phyloP scores from a whole-genome alignment of 176 grass and related monocot species.

The Phoenix roebelenii region DNA sequence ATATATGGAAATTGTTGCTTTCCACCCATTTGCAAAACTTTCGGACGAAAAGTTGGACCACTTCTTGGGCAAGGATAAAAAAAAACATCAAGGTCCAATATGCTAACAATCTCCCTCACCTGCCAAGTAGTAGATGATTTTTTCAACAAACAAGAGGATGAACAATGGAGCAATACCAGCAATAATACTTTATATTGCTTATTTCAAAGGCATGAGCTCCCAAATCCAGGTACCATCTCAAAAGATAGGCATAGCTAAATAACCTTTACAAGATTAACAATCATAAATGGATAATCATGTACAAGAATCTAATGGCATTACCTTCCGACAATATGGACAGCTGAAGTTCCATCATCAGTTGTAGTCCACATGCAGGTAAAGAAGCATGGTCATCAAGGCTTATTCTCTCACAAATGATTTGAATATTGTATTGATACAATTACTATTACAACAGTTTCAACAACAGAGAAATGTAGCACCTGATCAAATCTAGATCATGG shows the following conservation, averaged over 20 bases:
- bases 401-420: conserved; percentile 6
- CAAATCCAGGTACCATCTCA: too few relatives aligned
- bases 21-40: conserved; percentile 74
- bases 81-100: conserved; percentile 88
- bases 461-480: too few relatives aligned
- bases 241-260: too few relatives aligned
- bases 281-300: too few relatives aligned
- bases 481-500: too few relatives aligned
- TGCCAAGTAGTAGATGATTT: conserved; percentile 20
- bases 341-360: conserved; percentile 37
- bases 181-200: too few relatives aligned
- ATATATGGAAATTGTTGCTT: conserved; percentile 98
- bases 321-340: conserved; percentile 94
- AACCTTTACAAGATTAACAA: too few relatives aligned
- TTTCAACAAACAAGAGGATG: not conserved
- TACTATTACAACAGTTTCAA: too few relatives aligned
- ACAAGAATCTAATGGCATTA: conserved; percentile 17
- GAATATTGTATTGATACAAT: too few relatives aligned
- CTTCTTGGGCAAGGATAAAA: conserved; percentile 88
- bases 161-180: too few relatives aligned
- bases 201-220: too few relatives aligned
- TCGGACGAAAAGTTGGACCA: conserved; percentile 82
- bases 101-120: conserved; percentile 77
- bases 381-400: conserved; percentile 4
- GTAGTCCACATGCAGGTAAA: conserved; percentile 13